Base-by-base conservation (phyloP, 768 basidiomycete genomes). In the Termitomyces sp. region DNA sequence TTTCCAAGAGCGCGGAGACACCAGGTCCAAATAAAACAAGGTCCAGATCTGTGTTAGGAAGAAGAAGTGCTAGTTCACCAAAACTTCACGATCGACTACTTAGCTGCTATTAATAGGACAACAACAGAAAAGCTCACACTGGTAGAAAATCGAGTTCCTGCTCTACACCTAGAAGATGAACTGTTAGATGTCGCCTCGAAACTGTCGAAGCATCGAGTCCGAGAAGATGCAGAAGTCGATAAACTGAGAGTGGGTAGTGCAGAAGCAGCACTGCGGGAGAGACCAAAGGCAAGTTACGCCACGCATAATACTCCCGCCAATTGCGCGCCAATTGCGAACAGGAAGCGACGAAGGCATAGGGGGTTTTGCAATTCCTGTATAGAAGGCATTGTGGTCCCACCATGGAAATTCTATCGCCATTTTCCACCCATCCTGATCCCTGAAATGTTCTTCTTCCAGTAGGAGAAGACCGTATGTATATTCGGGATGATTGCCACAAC, bases 31-130 rank as follows among this genome's bases (percentile, higher is more conserved):
- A 76, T 54, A 80, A 64, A 34, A 73, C n/a, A n/a, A n/a, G n/a
- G n/a, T n/a, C n/a, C n/a, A n/a, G n/a, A 59, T 81, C 79, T 27
- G 77, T 77, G 59, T 80, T 64, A n/a, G 79, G 79, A 14, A 79
- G 63, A 37, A 80, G 65, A 30, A 81, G 64, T 7, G 79, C n/a
- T n/a, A 81, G 65, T 62, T 81, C 79, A 12, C 75, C 73, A 62
- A 80, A 80, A 33, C 79, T 47, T 47, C 16, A 32, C 6, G 44
- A 14, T 18, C 39, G 57, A 55, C 43, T n/a, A n/a, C n/a, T n/a
- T n/a, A n/a, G n/a, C n/a, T n/a, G n/a, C n/a, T n/a, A n/a, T n/a
- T n/a, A n/a, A n/a, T n/a, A n/a, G n/a, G n/a, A n/a, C n/a, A n/a
- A n/a, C n/a, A n/a, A n/a, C n/a, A n/a, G 26, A 22, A 24, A 18